These are phyloP conservation scores for Aegilops speltoides DNA, from an alignment of 176 grass and related monocot species.

Conservation along the genomic window DNA sequence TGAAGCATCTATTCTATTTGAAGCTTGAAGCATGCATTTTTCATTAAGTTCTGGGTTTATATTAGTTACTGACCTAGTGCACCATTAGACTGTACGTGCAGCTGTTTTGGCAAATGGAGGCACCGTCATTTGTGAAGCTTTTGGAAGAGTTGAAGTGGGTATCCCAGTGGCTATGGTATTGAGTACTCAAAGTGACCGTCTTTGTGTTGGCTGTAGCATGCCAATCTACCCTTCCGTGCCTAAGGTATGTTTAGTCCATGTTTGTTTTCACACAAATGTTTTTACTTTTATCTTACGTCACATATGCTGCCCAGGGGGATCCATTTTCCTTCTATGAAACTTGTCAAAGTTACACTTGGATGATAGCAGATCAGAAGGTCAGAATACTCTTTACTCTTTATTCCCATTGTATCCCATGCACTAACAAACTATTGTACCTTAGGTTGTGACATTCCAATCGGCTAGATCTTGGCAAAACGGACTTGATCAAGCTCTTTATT, in stretches of 20 bases:
- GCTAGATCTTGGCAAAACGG: conserved; percentile 44
- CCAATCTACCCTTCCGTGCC: conserved; percentile 78
- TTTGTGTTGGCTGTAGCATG: conserved; percentile 93
- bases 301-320: conserved; percentile 67
- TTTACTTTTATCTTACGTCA: conserved; percentile 24
- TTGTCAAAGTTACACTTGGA: conserved; percentile 92
- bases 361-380: conserved; percentile 74
- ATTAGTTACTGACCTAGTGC: conserved; percentile 29
- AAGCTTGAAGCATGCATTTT: background rate
- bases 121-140: conserved; percentile 81
- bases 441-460: conserved; percentile 66
- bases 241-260: conserved; percentile 46
- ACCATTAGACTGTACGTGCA: conserved; percentile 76
- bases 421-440: conserved; percentile 36
- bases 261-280: conserved; percentile 9
- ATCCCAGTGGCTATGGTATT: conserved; percentile 73
- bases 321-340: conserved; percentile 89
- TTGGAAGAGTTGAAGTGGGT: conserved; percentile 84
- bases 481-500: conserved; percentile 37
- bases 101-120: conserved; percentile 66
- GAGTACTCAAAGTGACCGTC: conserved; percentile 69
- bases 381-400: conserved; percentile 16
- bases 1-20: background rate
- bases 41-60: background rate
- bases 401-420: conserved; percentile 24